phyloP scores from a whole-genome alignment of 257 asterid species.

The Rubia yunnanensis region DNA sequence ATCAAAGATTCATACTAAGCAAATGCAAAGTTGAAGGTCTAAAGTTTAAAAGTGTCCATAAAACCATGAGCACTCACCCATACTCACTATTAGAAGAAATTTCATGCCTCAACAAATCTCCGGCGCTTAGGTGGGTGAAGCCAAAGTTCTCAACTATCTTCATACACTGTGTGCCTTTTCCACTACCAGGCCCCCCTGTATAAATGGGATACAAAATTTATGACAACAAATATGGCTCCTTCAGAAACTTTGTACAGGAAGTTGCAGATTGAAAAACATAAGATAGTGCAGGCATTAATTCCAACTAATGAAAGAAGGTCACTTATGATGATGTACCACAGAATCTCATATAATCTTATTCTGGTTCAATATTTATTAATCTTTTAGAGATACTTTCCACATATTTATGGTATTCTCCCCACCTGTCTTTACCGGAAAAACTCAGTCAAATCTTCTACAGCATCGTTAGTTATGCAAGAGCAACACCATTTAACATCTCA shows the following conservation, averaged over 20 bases:
- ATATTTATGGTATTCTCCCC: background rate
- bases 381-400: background rate
- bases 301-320: background rate
- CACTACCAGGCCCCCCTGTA: slow-evolving; percentile 98
- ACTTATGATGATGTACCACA: background rate
- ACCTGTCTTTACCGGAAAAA: background rate
- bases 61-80: slow-evolving; percentile 34
- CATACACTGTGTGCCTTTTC: slow-evolving; percentile 95
- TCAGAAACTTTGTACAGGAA: slow-evolving; percentile 10
- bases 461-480: background rate
- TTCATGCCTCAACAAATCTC: slow-evolving; percentile 87
- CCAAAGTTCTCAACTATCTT: slow-evolving; percentile 68
- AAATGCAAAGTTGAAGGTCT: background rate
- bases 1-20: background rate
- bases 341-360: background rate
- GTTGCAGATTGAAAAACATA: background rate
- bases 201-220: slow-evolving; percentile 16
- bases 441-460: background rate
- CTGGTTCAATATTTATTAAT: background rate
- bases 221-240: background rate
- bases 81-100: slow-evolving; percentile 53
- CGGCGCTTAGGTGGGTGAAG: slow-evolving; percentile 90
- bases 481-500: background rate
- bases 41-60: background rate
- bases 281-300: background rate